Percentiles rank a stretch among this genome's conserved stretches.
Evolutionary conservation across 2,329 filamentous ascomycete genomes (phyloP).

Genomic region (Phialocephala subalpina): DNA sequence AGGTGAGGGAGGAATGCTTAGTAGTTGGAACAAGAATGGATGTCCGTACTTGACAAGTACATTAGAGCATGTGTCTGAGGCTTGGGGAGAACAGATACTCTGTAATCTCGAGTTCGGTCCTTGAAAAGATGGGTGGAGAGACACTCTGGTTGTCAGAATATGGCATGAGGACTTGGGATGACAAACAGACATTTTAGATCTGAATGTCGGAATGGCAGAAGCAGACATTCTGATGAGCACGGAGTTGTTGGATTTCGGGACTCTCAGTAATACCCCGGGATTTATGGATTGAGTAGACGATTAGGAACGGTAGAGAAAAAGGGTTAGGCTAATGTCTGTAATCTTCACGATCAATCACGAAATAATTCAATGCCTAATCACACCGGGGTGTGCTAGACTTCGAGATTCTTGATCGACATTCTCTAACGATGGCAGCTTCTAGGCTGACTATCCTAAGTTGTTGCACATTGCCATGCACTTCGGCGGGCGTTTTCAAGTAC

Average conservation of each 20-base stretch:
- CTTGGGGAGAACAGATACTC: no score
- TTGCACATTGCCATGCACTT: no score
- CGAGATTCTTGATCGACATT: not conserved
- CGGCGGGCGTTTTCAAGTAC: no score
- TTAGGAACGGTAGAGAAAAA: not conserved
- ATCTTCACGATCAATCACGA: not conserved
- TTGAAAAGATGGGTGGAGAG: no score
- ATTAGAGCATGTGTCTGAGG: not conserved
- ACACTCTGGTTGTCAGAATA: not conserved
- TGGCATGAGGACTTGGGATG: not conserved
- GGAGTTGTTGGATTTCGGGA: not conserved
- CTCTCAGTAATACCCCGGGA: constrained; percentile 1
- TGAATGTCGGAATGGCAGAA: not conserved
- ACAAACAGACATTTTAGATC: not conserved
- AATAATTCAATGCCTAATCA: not conserved
- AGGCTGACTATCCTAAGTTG: no score
- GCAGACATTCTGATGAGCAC: not conserved
- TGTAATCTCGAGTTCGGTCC: no score
- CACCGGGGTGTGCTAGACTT: not conserved
- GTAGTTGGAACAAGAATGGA: not conserved
- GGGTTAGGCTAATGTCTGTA: constrained; percentile 9
- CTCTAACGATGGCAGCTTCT: not conserved
- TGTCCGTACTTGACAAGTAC: not conserved
- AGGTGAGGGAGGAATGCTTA: not conserved
- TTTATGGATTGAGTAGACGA: not conserved